Percentiles rank a stretch among this genome's conserved stretches.
Evolutionary conservation across 2,329 filamentous ascomycete species (phyloP).

Genomic region (Parasarocladium wereldwijsianum): DNA sequence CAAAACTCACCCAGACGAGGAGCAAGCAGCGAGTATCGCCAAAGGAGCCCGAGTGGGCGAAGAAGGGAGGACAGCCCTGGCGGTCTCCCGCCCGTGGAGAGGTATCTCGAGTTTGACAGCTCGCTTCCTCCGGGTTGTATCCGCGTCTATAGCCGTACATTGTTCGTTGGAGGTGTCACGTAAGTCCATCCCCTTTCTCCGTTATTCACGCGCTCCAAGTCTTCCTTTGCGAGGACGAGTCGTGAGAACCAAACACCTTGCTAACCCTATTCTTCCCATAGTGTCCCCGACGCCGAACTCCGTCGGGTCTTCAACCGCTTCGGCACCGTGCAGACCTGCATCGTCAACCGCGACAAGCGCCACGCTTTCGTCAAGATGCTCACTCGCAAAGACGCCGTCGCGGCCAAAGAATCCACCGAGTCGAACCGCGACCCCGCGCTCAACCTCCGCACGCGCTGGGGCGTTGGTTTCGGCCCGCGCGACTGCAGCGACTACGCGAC

Average conservation of each 20-base stretch:
- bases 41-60: slow-evolving; percentile 67
- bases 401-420: slow-evolving; percentile 80
- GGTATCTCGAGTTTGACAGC: slow-evolving; percentile 70
- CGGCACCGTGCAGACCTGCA: slow-evolving; percentile 88
- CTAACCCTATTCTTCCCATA: slow-evolving; percentile 15
- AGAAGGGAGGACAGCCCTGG: slow-evolving; percentile 47
- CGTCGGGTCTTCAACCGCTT: slow-evolving; percentile 66
- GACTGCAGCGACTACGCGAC: slow-evolving; percentile 94
- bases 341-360: slow-evolving; percentile 94
- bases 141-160: slow-evolving; percentile 84
- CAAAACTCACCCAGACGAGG: slow-evolving; percentile 50
- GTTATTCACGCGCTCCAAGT: too few species aligned
- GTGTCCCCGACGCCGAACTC: slow-evolving; percentile 56
- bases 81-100: slow-evolving; percentile 26
- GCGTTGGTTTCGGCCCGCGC: slow-evolving; percentile 88
- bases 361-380: slow-evolving; percentile 99
- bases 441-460: slow-evolving; percentile 82
- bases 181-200: too few species aligned
- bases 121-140: slow-evolving; percentile 63
- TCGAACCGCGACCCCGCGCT: slow-evolving; percentile 56
- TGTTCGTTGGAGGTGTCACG: slow-evolving; percentile 94
- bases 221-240: too few species aligned
- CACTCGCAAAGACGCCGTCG: slow-evolving; percentile 69
- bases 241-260: slow-evolving; percentile 18
- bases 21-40: slow-evolving; percentile 68